Percentiles rank a stretch among this genome's conserved stretches.
These are phyloP conservation scores for Dactylella cylindrospora DNA, from an alignment of 2,329 filamentous ascomycete species.

Conservation along the genomic window DNA sequence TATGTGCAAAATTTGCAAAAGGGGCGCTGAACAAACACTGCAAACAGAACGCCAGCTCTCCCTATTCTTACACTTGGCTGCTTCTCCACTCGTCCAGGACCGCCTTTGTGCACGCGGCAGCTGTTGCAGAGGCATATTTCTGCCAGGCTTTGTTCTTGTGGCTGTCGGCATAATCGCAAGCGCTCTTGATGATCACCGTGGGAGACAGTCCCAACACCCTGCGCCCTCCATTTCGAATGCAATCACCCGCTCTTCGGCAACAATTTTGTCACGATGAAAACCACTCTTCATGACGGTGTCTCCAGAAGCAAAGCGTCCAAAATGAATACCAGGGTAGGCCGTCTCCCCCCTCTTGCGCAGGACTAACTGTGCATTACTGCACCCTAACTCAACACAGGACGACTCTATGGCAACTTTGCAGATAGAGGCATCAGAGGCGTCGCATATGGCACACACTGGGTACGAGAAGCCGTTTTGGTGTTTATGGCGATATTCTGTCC, in stretches of 20 bases:
- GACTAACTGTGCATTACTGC: neutral
- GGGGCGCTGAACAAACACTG: no score
- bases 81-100: no score
- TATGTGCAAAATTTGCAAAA: no score
- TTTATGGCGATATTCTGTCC: constrained; percentile 46
- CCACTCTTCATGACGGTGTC: constrained; percentile 43
- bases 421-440: neutral
- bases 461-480: constrained; percentile 32
- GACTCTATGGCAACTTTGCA: neutral
- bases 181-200: constrained; percentile 54
- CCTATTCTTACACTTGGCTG: no score
- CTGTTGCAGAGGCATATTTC: constrained; percentile 49
- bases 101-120: constrained; percentile 48
- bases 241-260: constrained; percentile 17
- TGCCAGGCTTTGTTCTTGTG: constrained; percentile 51
- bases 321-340: constrained; percentile 49
- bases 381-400: neutral
- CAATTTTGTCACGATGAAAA: constrained; percentile 28
- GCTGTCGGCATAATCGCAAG: constrained; percentile 54
- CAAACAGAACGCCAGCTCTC: no score
- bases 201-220: constrained; percentile 49
- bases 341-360: neutral
- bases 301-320: constrained; percentile 53
- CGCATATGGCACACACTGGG: no score
- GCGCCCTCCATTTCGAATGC: constrained; percentile 51